Evolutionary conservation across 805 yeast genomes (phyloP).

Genomic region (Kuraishia molischiana): DNA sequence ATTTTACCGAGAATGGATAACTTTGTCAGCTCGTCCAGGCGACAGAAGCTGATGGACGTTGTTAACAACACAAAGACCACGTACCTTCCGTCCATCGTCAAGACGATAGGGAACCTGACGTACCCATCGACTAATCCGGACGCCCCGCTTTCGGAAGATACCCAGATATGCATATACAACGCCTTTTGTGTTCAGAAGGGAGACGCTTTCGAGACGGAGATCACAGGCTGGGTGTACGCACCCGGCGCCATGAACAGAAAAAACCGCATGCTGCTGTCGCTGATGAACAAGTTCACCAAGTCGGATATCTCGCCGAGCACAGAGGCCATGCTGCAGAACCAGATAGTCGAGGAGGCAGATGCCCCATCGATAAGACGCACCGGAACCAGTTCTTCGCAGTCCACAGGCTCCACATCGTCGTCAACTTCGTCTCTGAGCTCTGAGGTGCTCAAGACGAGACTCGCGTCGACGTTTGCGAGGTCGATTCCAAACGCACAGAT

Average conservation of each 20-base stretch:
- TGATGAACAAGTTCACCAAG: slow-evolving; percentile 60
- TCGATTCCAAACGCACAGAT: slow-evolving; percentile 50
- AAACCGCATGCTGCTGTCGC: slow-evolving; percentile 55
- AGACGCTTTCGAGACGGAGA: slow-evolving; percentile 40
- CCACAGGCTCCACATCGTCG: slow-evolving; percentile 5
- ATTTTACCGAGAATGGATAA: neutral
- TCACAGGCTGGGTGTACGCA: slow-evolving; percentile 62
- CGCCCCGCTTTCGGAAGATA: slow-evolving; percentile 40
- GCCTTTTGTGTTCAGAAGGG: slow-evolving; percentile 35
- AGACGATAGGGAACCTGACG: slow-evolving; percentile 20
- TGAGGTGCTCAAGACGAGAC: slow-evolving; percentile 43
- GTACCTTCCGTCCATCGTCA: slow-evolving; percentile 36
- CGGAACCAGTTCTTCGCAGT: slow-evolving; percentile 2
- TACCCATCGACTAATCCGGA: slow-evolving; percentile 5
- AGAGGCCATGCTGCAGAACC: slow-evolving; percentile 25
- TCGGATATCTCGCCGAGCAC: slow-evolving; percentile 16
- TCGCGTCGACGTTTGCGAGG: slow-evolving; percentile 62
- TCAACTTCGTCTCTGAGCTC: neutral
- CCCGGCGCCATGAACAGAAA: slow-evolving; percentile 67
- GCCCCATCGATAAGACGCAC: slow-evolving; percentile 9
- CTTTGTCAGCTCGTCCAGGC: slow-evolving; percentile 7
- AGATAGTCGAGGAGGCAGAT: slow-evolving; percentile 21
- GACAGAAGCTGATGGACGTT: slow-evolving; percentile 34
- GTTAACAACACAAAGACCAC: slow-evolving; percentile 37
- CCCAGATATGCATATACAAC: slow-evolving; percentile 51